These are phyloP conservation scores for Bruguiera gymnorhiza DNA, from an alignment of 345 rosid genomes.

Conservation along the genomic window DNA sequence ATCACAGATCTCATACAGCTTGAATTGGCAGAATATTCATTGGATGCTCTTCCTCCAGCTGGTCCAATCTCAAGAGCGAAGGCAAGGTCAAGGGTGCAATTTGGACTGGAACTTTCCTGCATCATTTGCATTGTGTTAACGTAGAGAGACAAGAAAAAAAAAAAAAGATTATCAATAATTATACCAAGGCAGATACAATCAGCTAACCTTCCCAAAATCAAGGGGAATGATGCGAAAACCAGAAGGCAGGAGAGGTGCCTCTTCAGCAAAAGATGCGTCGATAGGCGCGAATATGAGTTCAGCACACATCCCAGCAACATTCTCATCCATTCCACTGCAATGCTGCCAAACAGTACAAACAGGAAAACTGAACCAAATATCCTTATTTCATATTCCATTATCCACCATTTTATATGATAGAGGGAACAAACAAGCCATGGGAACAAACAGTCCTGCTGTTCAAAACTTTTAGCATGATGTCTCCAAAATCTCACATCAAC, in stretches of 20 bases:
- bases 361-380: background rate
- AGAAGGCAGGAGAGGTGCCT: constrained; percentile 94
- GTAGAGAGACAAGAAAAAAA: constrained; percentile 1
- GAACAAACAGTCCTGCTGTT: background rate
- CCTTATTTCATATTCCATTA: background rate
- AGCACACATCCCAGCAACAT: constrained; percentile 86
- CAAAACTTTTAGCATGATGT: too few species aligned
- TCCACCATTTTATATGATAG: background rate
- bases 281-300: constrained; percentile 98
- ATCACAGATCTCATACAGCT: constrained; percentile 85
- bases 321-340: constrained; percentile 97
- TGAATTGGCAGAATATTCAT: constrained; percentile 52
- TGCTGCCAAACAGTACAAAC: constrained; percentile 40
- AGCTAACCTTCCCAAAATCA: constrained; percentile 79
- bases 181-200: too few species aligned
- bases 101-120: constrained; percentile 94
- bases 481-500: too few species aligned
- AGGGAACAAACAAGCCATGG: background rate
- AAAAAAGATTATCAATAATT: background rate
- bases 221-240: constrained; percentile 99
- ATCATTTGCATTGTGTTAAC: constrained; percentile 10
- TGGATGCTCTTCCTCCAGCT: constrained; percentile 64
- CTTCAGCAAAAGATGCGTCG: constrained; percentile 95
- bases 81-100: constrained; percentile 96
- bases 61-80: constrained; percentile 91